Base-by-base conservation (phyloP, 1,284 basidiomycete species). In the Trichosporon ovoides region DNA sequence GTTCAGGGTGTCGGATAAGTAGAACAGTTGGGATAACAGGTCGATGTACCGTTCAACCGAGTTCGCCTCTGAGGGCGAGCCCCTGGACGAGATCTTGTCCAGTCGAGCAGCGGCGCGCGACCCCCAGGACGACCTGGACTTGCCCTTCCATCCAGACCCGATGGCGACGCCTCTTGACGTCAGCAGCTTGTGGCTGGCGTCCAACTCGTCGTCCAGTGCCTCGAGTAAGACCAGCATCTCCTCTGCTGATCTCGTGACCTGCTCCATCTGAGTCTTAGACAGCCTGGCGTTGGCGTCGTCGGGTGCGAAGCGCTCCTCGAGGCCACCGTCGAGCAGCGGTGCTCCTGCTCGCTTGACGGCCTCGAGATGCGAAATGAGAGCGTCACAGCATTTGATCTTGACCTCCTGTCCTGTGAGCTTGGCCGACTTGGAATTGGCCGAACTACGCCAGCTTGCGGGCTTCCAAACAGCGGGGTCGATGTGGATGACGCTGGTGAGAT, bases 51-150 rank as follows among this genome's bases (percentile, higher is more conserved):
- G 83, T 3, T 87, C 86, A 1, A 91, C 89, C 19, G 90, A 91
- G 74, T 97, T 92, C 12, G 24, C 22, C 16, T 48, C 43, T 6
- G 43, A 48, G 7, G 43, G 43, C 55, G 91, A 81, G 68, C 90
- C 94, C 59, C 87, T 88, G 64, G 87, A 91, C 38, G 91, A 91
- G 69, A 97, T 86, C 74, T 91, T 90, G 77, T 96, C 92, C 66
- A 96, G 83, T 65, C 86, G 85, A 65, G 89, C 83, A 56, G 85
- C 85, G 48, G 95, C 79, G 72, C 89, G 91, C 62, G 85, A 85
- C 48, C 89, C 84, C 90, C 89, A 91, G 35, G 83, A 68, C 13
- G 37, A 62, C 70, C 68, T 55, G 61, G 73, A 84, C 79, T 92
- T 92, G 52, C 88, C 87, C 78, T 89, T 87, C 58, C 88, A 87